Evolutionary conservation across 306 rosid species (phyloP), one percentile per base, ranked within the genome.

Genomic region (Rosa chinensis): DNA sequence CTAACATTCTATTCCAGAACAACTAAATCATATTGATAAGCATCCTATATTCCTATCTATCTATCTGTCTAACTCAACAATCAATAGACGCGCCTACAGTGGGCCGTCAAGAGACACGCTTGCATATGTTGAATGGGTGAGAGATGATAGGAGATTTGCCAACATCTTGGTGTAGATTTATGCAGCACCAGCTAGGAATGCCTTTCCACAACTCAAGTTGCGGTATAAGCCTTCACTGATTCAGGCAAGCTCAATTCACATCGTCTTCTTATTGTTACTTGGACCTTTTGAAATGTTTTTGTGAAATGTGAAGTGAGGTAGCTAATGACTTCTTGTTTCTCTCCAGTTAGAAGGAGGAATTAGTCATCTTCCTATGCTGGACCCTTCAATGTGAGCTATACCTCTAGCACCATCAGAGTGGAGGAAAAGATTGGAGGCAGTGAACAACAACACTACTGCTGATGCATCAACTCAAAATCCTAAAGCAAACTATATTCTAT

Each of bases 141-240:
- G 88, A 80, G 87, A 82, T 76, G 98, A 95, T 81, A 53, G 72
- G 32, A 89, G 93, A 83, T 95, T 95, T 89, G 90, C 94, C 21
- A 82, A 86, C 77, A 87, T 90, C 72, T 82, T 90, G 66, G 87
- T 89, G 79, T 98, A 95, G 89, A 86, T 86, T 76, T 90, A 94
- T 84, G 91, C 89, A 59, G 88, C 99, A 64, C 21, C 80, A 78
- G 84, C 77, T 70, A 96, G 94, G 23, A 98, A 95, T n/a, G 85
- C 92, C 70, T 94, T 92, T 85, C 99, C 99, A 5, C 83, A 83
- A 79, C 86, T 94, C 89, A 92, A 85, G 90, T 85, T 95, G 87
- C 97, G 94, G 25, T 92, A 92, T 76, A 92, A 90, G 94, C 93
- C 96, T 67, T 91, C 99, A 71, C 78, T 95, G 68, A 90, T 95